phyloP scores from a whole-genome alignment of 768 basidiomycete species.

The Asterophora parasitica region DNA sequence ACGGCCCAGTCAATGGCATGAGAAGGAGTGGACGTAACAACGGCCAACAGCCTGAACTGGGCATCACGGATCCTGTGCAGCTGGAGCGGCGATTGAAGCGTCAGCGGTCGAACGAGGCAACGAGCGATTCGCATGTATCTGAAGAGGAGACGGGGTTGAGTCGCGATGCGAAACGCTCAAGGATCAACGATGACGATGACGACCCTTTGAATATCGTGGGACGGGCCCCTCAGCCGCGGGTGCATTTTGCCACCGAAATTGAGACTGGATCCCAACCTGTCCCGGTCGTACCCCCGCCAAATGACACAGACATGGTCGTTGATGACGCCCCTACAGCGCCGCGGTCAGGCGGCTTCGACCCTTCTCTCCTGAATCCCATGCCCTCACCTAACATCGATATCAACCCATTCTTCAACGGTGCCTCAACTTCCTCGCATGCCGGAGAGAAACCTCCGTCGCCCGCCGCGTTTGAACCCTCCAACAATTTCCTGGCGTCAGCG shows the following conservation, averaged over 20 bases:
- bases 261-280: slow-evolving; percentile 17
- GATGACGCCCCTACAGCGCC: slow-evolving; percentile 27
- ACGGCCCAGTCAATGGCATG: slow-evolving; percentile 41
- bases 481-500: slow-evolving; percentile 16
- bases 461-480: slow-evolving; percentile 15
- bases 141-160: slow-evolving; percentile 47
- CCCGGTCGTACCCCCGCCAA: not conserved
- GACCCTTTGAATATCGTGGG: slow-evolving; percentile 44
- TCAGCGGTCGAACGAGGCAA: slow-evolving; percentile 54
- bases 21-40: slow-evolving; percentile 71
- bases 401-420: slow-evolving; percentile 19
- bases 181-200: slow-evolving; percentile 40
- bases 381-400: slow-evolving; percentile 25
- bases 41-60: slow-evolving; percentile 65
- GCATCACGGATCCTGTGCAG: slow-evolving; percentile 69
- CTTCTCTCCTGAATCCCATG: slow-evolving; percentile 49
- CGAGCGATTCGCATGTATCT: slow-evolving; percentile 45
- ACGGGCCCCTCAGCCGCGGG: slow-evolving; percentile 31
- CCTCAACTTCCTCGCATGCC: slow-evolving; percentile 4
- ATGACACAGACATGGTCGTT: slow-evolving; percentile 30
- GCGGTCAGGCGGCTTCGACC: slow-evolving; percentile 42
- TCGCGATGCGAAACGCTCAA: slow-evolving; percentile 55
- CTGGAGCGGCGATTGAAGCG: slow-evolving; percentile 75
- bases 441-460: slow-evolving; percentile 1
- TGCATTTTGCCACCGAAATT: slow-evolving; percentile 47